Base-by-base conservation (phyloP, 2,329 filamentous ascomycete species). In the Aureobasidium namibiae region DNA sequence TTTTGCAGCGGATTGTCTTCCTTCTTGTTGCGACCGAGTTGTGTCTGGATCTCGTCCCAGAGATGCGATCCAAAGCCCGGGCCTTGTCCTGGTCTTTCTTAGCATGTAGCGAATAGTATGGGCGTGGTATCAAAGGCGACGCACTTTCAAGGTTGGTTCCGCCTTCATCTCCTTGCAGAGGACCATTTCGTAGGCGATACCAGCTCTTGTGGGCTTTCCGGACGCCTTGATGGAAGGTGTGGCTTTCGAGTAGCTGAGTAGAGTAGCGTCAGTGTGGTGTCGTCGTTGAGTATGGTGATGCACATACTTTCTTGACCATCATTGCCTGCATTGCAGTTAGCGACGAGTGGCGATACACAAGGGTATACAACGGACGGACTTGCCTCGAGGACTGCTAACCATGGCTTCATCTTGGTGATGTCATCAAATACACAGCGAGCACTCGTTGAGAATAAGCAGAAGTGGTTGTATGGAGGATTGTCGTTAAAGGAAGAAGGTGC, bases 221-320 rank as follows among this genome's bases (percentile, higher is more conserved):
- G 18, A 84, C 78, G 26, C 66, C 73, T 57, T 76, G 74, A 65
- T 84, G 82, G 72, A 84, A 84, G 36, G 74, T 68, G 2, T 79
- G 79, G 57, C 78, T 82, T 56, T 72, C 70, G 42, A 84, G 74
- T 58, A 84, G 76, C 74, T 81, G 66, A 41, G 13, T 63, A 65
- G 69, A 74, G 69, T 29, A 49, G 68, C 14, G 36, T 60, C 42
- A 36, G 54, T 54, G 8, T 18, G 5, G 18, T 23, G 5, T 8
- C 18, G 16, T 11, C 44, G 36, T 21, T 50, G 29, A 26, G 31
- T 45, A n/a, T n/a, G n/a, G n/a, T n/a, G n/a, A n/a, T n/a, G 16
- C 33, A 44, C 61, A 49, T 52, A 63, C 61, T 18, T 33, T 23
- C 41, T 56, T 48, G 31, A 62, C 61, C 31, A 62, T 45, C 46